Evolutionary conservation across 2,329 filamentous ascomycete species (phyloP).

Genomic region (Colletotrichum chrysophilum): DNA sequence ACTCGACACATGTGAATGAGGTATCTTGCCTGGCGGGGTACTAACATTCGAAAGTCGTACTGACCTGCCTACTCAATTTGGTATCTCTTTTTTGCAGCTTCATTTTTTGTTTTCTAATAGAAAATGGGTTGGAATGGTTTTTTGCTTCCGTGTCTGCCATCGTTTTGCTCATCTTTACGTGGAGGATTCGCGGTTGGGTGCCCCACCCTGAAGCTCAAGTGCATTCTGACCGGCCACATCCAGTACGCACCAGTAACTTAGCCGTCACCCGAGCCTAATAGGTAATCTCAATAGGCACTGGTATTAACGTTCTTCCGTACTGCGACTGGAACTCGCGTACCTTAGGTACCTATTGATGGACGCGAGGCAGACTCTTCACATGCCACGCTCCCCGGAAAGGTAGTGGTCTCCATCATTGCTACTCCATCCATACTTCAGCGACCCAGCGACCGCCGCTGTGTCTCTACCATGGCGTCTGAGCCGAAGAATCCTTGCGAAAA

Average conservation of each 20-base stretch:
- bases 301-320: not conserved
- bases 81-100: not conserved
- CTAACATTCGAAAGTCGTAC: not conserved
- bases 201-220: too few species aligned
- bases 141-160: not conserved
- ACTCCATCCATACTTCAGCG: not conserved
- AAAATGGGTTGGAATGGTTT: not conserved
- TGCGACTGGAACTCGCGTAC: not conserved
- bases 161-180: not conserved
- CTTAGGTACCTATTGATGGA: not conserved
- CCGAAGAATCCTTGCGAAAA: not conserved
- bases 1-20: not conserved
- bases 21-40: not conserved
- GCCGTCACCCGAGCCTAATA: not conserved
- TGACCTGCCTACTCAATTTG: not conserved
- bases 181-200: not conserved
- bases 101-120: not conserved
- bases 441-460: not conserved
- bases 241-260: too few species aligned
- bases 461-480: not conserved
- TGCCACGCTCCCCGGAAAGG: not conserved
- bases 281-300: not conserved
- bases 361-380: not conserved
- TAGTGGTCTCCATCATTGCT: not conserved
- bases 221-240: too few species aligned